phyloP scores from a whole-genome alignment of 495 filamentous ascomycete species.

The Aspergillus steynii region DNA sequence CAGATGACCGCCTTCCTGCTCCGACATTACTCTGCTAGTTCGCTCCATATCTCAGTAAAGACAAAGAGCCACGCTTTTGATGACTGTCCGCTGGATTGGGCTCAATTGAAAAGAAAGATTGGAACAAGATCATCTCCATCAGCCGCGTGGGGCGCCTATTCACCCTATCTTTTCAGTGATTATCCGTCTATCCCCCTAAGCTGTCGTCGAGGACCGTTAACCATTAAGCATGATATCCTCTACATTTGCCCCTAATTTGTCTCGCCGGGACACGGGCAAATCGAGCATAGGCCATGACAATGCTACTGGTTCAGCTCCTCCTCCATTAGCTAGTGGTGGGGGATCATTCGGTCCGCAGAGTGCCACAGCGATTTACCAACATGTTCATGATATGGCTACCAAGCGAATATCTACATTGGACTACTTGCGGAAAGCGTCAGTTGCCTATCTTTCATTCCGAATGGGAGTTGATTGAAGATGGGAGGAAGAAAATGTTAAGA shows the following conservation, averaged over 20 bases:
- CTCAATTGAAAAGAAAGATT: too few relatives aligned
- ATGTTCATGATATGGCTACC: conserved; percentile 83
- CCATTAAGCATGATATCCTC: conserved; percentile 36
- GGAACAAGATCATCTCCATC: too few relatives aligned
- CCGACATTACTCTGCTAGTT: too few relatives aligned
- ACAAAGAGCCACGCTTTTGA: too few relatives aligned
- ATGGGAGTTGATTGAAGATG: too few relatives aligned
- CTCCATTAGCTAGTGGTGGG: conserved; percentile 33
- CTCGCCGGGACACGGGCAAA: conserved; percentile 42
- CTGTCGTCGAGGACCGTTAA: background rate
- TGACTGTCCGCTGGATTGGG: too few relatives aligned
- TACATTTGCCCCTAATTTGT: conserved; percentile 34
- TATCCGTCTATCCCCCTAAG: background rate
- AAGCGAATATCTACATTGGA: conserved; percentile 97
- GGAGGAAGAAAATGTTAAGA: too few relatives aligned
- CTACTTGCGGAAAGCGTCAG: conserved; percentile 88
- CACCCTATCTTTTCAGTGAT: too few relatives aligned
- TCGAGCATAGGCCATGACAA: conserved; percentile 34
- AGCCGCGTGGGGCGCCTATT: too few relatives aligned
- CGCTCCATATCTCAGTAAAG: too few relatives aligned
- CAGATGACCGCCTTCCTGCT: too few relatives aligned
- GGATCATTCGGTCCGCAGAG: conserved; percentile 56
- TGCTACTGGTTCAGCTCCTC: conserved; percentile 25
- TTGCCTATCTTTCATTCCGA: conserved; percentile 13
- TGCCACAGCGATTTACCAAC: conserved; percentile 70